A percentile compares a stretch with the other conserved stretches of the same genome.
phyloP scores from a whole-genome alignment of 2,329 filamentous ascomycete genomes.

The Exophiala spinifera region DNA sequence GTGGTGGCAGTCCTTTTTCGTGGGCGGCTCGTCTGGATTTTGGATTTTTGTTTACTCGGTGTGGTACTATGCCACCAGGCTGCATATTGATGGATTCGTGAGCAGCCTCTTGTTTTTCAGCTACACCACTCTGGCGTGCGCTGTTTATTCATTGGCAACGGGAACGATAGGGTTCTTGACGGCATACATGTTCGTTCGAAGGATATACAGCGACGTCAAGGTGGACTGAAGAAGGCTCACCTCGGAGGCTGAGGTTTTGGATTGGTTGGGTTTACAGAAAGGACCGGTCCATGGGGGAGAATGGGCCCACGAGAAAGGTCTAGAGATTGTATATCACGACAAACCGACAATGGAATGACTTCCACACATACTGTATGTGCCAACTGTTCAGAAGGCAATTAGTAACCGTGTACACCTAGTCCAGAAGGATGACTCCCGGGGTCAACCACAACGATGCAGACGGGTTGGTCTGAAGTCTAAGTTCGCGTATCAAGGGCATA shows the following conservation, averaged over 20 bases:
- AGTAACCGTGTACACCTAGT: too few relatives aligned
- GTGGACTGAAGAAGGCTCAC: conserved; percentile 19
- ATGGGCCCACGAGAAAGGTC: neutral
- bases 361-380: neutral
- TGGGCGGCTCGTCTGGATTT: conserved; percentile 70
- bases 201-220: conserved; percentile 56
- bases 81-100: conserved; percentile 77
- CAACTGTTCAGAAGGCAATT: neutral
- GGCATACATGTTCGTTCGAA: conserved; percentile 77
- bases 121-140: conserved; percentile 78
- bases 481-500: too few relatives aligned
- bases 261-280: too few relatives aligned
- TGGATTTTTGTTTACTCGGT: conserved; percentile 82
- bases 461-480: too few relatives aligned
- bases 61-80: conserved; percentile 78
- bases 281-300: neutral
- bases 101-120: conserved; percentile 79
- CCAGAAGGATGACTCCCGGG: too few relatives aligned
- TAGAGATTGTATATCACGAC: neutral
- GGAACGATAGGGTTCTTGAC: conserved; percentile 83
- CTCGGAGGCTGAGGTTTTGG: too few relatives aligned
- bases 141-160: conserved; percentile 74
- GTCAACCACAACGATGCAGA: too few relatives aligned
- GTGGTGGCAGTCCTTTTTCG: conserved; percentile 87
- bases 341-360: neutral